A percentile compares a stretch with the other conserved stretches of the same genome.
Evolutionary conservation across 1,284 basidiomycete species (phyloP).

Genomic region (Ustilago vetiveriae): DNA sequence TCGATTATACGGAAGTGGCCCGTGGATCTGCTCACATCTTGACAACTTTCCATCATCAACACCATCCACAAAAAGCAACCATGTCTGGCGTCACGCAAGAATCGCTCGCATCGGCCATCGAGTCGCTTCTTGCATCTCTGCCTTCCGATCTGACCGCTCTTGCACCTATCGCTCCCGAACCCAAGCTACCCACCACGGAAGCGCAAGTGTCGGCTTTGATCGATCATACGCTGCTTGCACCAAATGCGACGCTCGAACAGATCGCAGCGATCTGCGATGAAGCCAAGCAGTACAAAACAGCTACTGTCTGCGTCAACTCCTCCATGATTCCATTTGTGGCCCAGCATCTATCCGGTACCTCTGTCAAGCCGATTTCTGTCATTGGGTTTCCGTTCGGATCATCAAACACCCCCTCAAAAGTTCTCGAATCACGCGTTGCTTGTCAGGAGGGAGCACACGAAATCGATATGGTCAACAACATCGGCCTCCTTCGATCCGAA

Average conservation of each 20-base stretch:
- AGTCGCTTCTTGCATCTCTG: slow-evolving; percentile 24
- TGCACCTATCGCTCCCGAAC: slow-evolving; percentile 26
- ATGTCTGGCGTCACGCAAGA: slow-evolving; percentile 25
- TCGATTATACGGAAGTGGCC: too few species aligned
- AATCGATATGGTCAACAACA: slow-evolving; percentile 64
- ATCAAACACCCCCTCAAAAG: slow-evolving; percentile 46
- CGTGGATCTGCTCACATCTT: too few species aligned
- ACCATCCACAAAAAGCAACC: neutral
- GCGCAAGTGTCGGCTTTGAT: slow-evolving; percentile 45
- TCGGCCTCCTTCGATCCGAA: slow-evolving; percentile 49
- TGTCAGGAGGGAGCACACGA: slow-evolving; percentile 50
- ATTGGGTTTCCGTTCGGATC: slow-evolving; percentile 55
- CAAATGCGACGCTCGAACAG: slow-evolving; percentile 43
- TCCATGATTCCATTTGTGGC: slow-evolving; percentile 69
- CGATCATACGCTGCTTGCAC: slow-evolving; percentile 63
- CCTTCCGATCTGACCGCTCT: slow-evolving; percentile 12
- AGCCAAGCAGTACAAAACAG: slow-evolving; percentile 44
- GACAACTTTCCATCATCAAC: slow-evolving; percentile 1
- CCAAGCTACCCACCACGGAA: slow-evolving; percentile 31
- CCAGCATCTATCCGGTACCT: slow-evolving; percentile 68
- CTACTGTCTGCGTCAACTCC: slow-evolving; percentile 60
- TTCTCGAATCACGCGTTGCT: slow-evolving; percentile 45
- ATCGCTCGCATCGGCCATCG: slow-evolving; percentile 17
- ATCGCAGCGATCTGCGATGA: slow-evolving; percentile 45
- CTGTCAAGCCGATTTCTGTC: slow-evolving; percentile 45